Conservation (phyloP, 495 filamentous ascomycete species). For the Terfezia claveryi region DNA sequence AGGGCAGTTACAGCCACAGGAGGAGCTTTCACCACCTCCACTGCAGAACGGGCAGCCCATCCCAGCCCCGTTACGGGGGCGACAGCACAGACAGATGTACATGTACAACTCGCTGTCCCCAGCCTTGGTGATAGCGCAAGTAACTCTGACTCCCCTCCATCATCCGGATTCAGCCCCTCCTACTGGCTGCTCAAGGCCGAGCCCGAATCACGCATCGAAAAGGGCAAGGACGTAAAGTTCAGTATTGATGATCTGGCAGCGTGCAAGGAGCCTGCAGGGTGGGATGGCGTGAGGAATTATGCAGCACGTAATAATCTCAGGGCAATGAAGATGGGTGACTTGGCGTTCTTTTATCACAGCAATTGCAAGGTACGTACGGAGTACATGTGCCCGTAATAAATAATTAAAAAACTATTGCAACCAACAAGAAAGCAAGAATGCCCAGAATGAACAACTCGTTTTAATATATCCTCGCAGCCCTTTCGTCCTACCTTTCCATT, state of each 20-base stretch:
- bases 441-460: constrained; percentile 1
- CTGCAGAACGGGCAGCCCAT: too few relatives aligned
- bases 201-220: constrained; percentile 66
- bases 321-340: constrained; percentile 73
- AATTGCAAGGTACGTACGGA: background rate
- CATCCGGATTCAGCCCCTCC: background rate
- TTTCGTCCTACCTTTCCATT: background rate
- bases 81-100: background rate
- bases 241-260: constrained; percentile 75
- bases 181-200: constrained; percentile 97
- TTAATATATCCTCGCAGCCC: background rate
- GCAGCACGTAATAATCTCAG: constrained; percentile 59
- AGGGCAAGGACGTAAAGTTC: constrained; percentile 70
- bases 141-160: too few relatives aligned
- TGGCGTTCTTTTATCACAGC: constrained; percentile 93
- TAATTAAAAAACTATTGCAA: too few relatives aligned
- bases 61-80: background rate
- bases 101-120: background rate
- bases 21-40: background rate
- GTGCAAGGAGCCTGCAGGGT: constrained; percentile 52
- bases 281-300: constrained; percentile 43
- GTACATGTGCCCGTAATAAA: background rate
- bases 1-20: background rate
- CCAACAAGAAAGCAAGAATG: too few relatives aligned
- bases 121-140: constrained; percentile 3